Conservation (phyloP, 805 yeast species). For the Maudiozyma barnettii region DNA sequence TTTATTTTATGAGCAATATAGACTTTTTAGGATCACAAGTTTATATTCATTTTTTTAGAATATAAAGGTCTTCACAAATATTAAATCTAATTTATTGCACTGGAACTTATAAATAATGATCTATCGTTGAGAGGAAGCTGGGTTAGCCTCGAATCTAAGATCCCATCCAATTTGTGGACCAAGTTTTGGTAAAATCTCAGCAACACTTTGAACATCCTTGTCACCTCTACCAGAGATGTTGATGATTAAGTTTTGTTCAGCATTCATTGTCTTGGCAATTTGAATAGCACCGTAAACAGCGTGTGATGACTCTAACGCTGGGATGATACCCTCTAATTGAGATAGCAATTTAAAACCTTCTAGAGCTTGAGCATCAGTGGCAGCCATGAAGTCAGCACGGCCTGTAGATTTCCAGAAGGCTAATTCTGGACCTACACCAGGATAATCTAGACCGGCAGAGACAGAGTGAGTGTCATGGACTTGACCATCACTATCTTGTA, state of each 20-base stretch:
- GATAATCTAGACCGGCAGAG: slow-evolving; percentile 97
- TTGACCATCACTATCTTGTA: slow-evolving; percentile 90
- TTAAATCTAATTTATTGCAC: no score
- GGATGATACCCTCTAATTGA: slow-evolving; percentile 95
- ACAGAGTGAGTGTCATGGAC: slow-evolving; percentile 96
- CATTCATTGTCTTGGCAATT: slow-evolving; percentile 72
- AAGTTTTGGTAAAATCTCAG: slow-evolving; percentile 79
- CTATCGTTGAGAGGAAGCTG: slow-evolving; percentile 10
- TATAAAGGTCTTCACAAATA: no score
- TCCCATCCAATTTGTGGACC: slow-evolving; percentile 97
- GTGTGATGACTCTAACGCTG: slow-evolving; percentile 96
- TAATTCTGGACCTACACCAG: slow-evolving; percentile 98
- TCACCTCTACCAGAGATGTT: slow-evolving; percentile 98
- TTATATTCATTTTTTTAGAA: no score
- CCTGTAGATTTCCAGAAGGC: slow-evolving; percentile 93
- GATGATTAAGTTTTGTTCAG: slow-evolving; percentile 74
- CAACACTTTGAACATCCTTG: slow-evolving; percentile 96
- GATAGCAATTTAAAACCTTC: slow-evolving; percentile 81
- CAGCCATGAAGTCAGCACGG: slow-evolving; percentile 83
- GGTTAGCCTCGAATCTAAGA: slow-evolving; percentile 61
- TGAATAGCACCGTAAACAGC: slow-evolving; percentile 88
- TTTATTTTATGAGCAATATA: background rate
- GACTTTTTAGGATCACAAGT: no score
- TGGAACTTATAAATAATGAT: background rate
- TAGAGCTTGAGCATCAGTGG: slow-evolving; percentile 91